Conservation (phyloP, 495 filamentous ascomycete genomes). For the Penicillium herquei region DNA sequence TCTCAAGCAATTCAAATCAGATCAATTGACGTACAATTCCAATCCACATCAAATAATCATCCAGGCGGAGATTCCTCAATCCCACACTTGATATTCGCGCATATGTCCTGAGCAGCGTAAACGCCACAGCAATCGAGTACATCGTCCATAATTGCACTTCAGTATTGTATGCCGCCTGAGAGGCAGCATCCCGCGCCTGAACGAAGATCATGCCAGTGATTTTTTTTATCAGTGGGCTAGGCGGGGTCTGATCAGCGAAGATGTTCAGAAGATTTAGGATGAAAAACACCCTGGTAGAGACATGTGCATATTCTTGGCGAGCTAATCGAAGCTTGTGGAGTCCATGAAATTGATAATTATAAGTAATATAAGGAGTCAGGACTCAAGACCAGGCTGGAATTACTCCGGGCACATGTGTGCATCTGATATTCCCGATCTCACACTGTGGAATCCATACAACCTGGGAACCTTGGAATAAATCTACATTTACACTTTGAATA, state of each 20-base stretch:
- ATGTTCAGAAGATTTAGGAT: background rate
- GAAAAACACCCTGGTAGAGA: background rate
- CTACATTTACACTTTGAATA: too few relatives aligned
- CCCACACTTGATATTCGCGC: slow-evolving; percentile 44
- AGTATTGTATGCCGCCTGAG: slow-evolving; percentile 32
- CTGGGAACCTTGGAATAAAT: too few relatives aligned
- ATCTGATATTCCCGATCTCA: too few relatives aligned
- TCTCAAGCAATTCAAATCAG: background rate
- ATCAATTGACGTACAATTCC: slow-evolving; percentile 37
- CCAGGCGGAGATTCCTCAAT: slow-evolving; percentile 36
- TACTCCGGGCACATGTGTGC: too few relatives aligned
- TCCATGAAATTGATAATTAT: too few relatives aligned
- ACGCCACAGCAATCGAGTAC: slow-evolving; percentile 40
- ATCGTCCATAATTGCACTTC: slow-evolving; percentile 48
- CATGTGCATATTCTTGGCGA: background rate
- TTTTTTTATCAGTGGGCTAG: background rate
- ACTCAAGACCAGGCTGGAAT: too few relatives aligned
- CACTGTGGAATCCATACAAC: too few relatives aligned
- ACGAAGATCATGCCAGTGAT: slow-evolving; percentile 8
- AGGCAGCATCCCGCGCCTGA: slow-evolving; percentile 25
- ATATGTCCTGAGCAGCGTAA: slow-evolving; percentile 43
- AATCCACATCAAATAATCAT: slow-evolving; percentile 56
- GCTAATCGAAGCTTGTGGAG: too few relatives aligned
- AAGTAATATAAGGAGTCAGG: too few relatives aligned
- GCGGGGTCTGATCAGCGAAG: slow-evolving; percentile 4